Evolutionary conservation across 441 rosid genomes (phyloP).

Genomic region (Pelargonium myrrhifolium): DNA sequence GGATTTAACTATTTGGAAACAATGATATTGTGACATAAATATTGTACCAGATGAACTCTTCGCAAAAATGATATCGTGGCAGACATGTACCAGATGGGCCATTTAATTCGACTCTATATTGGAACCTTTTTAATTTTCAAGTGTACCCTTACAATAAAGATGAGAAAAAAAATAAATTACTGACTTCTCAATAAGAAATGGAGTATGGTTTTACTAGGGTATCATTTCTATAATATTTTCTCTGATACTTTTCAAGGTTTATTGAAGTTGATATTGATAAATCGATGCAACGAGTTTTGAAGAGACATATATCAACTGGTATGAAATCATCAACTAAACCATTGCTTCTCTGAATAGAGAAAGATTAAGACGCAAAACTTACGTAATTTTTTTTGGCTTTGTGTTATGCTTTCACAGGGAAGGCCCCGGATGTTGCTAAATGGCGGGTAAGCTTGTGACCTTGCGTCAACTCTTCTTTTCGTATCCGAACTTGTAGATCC

Average conservation of each 20-base stretch:
- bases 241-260: constrained; percentile 41
- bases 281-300: constrained; percentile 71
- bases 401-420: constrained; percentile 38
- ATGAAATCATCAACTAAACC: not conserved
- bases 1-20: no score
- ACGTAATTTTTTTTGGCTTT: not conserved
- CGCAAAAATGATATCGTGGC: no score
- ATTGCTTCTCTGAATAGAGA: not conserved
- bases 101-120: no score
- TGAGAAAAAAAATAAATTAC: no score
- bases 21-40: no score
- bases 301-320: constrained; percentile 78
- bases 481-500: not conserved
- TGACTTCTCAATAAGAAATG: no score
- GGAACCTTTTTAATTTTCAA: no score
- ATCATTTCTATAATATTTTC: constrained; percentile 6
- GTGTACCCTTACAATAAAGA: no score
- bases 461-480: not conserved
- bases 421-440: constrained; percentile 61
- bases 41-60: no score
- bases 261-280: constrained; percentile 63
- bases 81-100: no score
- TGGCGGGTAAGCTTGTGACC: constrained; percentile 55
- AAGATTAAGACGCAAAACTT: not conserved
- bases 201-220: constrained; percentile 10